Evolutionary conservation across 768 basidiomycete species (phyloP).

Genomic region (Suillus subaureus): DNA sequence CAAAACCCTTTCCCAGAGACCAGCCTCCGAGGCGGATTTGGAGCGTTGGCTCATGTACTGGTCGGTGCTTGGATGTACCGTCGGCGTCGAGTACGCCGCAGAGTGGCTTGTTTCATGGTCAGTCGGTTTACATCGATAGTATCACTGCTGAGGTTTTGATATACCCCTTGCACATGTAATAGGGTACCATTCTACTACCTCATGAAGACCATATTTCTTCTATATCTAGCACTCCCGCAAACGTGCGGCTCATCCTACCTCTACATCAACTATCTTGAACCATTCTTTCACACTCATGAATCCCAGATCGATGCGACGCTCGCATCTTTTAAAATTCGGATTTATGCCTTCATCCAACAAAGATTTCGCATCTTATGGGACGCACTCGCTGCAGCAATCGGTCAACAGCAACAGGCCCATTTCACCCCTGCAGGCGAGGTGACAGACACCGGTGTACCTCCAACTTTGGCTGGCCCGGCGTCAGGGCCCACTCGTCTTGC

Average conservation of each 20-base stretch:
- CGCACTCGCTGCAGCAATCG: conserved; percentile 51
- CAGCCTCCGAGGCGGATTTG: conserved; percentile 79
- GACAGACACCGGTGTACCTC: conserved; percentile 38
- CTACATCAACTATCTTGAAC: conserved; percentile 77
- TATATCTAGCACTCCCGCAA: conserved; percentile 90
- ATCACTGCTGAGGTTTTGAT: background rate
- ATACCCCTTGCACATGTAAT: background rate
- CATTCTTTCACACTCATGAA: conserved; percentile 84
- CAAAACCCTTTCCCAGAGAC: conserved; percentile 87
- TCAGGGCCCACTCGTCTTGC: conserved; percentile 69
- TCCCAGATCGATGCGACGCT: conserved; percentile 81
- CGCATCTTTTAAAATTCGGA: conserved; percentile 57
- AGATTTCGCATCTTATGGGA: conserved; percentile 69
- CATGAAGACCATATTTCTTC: conserved; percentile 80
- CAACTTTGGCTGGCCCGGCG: conserved; percentile 52
- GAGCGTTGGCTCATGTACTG: conserved; percentile 99
- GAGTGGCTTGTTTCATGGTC: conserved; percentile 91
- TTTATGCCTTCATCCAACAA: conserved; percentile 68
- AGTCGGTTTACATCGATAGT: conserved; percentile 28
- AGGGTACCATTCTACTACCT: conserved; percentile 89
- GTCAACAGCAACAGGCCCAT: conserved; percentile 40
- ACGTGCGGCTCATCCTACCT: conserved; percentile 86
- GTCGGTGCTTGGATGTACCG: conserved; percentile 84
- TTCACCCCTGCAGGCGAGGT: conserved; percentile 22
- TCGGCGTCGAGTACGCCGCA: conserved; percentile 79